Evolutionary conservation across 2,329 filamentous ascomycete genomes (phyloP), one percentile per base, ranked within the genome.

Genomic region (Hortaea sp.): DNA sequence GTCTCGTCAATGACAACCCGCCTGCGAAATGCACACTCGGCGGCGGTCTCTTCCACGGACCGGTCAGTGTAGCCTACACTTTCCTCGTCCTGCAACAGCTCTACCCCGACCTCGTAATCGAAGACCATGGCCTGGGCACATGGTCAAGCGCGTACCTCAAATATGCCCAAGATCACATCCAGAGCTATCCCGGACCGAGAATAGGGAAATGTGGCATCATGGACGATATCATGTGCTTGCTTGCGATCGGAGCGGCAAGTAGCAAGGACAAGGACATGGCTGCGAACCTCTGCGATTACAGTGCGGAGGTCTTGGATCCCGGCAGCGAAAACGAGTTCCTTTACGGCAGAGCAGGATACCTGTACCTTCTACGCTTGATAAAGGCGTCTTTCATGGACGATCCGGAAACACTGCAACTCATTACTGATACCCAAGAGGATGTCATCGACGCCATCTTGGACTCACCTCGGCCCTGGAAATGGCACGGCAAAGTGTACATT

Each of bases 291-390:
- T 74, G 71, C 60, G 68, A 73, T 52, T 73, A 72, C 56, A 63
- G 68, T 7, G 67, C 62, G 5, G 70, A 76, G 41, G 72, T 71
- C 42, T 61, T 69, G 7, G 66, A 70, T 43, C 49, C 56, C 0
- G 69, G 70, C 1, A 72, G 74, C 28, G 68, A 70, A 39, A 78
- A 83, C 45, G 82, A 86, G 57, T 75, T 81, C 62, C 65, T 84
- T 5, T 80, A 82, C 59, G 84, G 84, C 5, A 73, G 81, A 7
- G 79, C 82, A 1, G 83, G 83, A 0, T 77, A 79, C 44, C 68
- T 87, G 27, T 86, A 85, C 59, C 67, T 85, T 39, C 70, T 87
- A 37, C 72, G 84, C 1, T 65, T 85, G 48, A 76, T 84, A 31
- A 75, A 74, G 20, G 71, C 73, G 29, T 74, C 73, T 51, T 76